Conservation (phyloP, 805 yeast species). For the Teunomyces funiuensis region DNA sequence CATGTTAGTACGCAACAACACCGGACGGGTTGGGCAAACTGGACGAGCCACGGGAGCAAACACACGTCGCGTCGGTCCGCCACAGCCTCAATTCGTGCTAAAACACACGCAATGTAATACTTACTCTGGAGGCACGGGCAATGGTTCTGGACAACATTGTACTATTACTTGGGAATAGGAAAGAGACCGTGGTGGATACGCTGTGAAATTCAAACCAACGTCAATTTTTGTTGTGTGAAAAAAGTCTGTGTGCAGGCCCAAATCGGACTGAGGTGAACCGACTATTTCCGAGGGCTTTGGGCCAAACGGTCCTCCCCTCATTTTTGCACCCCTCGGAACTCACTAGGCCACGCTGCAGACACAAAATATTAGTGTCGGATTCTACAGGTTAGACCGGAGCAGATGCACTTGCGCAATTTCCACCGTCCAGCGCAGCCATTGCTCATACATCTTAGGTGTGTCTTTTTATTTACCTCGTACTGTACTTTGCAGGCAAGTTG, state of each 20-base stretch:
- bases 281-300: conserved; percentile 6
- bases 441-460: no score
- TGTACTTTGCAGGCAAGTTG: no score
- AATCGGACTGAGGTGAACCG: conserved; percentile 5
- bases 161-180: background rate
- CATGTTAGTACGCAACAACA: conserved; percentile 25
- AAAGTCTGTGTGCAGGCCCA: background rate
- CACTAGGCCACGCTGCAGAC: background rate
- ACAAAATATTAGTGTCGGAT: background rate
- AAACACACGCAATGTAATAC: conserved; percentile 15
- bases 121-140: conserved; percentile 44
- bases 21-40: no score
- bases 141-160: conserved; percentile 44
- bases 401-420: no score
- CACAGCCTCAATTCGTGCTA: background rate
- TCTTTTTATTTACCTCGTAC: no score
- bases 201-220: conserved; percentile 1
- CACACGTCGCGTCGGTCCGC: background rate
- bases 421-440: no score
- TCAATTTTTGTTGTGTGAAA: background rate
- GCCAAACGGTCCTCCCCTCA: conserved; percentile 1
- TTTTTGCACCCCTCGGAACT: background rate
- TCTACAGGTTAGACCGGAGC: background rate
- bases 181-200: conserved; percentile 3
- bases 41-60: background rate